Percentiles rank a stretch among this genome's conserved stretches.
phyloP scores from a whole-genome alignment of 768 basidiomycete species.

The Suillus paluster region DNA sequence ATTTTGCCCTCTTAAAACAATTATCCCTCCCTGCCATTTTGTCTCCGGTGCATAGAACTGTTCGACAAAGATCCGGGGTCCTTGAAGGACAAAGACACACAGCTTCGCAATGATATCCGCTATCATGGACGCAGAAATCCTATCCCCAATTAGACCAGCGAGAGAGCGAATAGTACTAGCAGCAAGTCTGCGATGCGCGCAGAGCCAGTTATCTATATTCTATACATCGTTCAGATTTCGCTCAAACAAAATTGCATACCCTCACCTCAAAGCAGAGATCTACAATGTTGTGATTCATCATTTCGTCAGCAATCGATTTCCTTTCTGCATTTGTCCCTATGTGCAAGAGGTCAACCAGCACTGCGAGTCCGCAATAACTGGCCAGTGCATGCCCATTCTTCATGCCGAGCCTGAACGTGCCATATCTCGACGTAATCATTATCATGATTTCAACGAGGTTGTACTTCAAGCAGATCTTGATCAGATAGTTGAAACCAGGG shows the following conservation, averaged over 20 bases:
- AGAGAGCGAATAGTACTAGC: conserved; percentile 24
- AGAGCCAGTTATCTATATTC: conserved; percentile 26
- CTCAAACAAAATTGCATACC: neutral
- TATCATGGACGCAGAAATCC: conserved; percentile 19
- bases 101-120: conserved; percentile 28
- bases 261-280: conserved; percentile 28
- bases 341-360: conserved; percentile 7
- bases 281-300: conserved; percentile 24
- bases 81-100: conserved; percentile 29
- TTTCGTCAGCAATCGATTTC: conserved; percentile 14
- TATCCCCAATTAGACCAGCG: conserved; percentile 25
- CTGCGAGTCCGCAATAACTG: conserved; percentile 12
- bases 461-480: conserved; percentile 4
- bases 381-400: conserved; percentile 16
- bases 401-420: conserved; percentile 3
- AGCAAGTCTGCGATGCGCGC: conserved; percentile 25
- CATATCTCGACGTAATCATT: conserved; percentile 5
- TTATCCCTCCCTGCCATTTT: conserved; percentile 12
- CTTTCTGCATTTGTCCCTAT: conserved; percentile 3
- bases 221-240: conserved; percentile 1
- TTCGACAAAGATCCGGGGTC: conserved; percentile 24
- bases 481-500: neutral
- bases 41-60: conserved; percentile 22
- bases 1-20: conserved; percentile 9
- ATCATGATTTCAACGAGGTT: conserved; percentile 6